Evolutionary conservation across 129 eudicot genomes (phyloP), one percentile per base, ranked within the genome.

Genomic region (Chrysanthemum seticuspe): DNA sequence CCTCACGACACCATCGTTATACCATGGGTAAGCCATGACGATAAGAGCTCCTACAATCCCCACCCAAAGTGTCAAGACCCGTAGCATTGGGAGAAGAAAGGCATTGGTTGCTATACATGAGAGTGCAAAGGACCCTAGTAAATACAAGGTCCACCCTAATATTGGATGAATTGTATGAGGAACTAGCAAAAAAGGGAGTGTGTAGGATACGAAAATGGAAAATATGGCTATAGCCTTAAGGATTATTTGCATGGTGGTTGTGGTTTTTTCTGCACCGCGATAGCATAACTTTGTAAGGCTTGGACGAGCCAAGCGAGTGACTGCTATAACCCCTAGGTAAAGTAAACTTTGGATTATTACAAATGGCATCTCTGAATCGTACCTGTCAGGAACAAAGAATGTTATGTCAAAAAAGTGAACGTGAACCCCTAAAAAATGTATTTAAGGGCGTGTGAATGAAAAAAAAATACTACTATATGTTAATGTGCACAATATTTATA

Each of bases 1-100:
- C 78, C 96, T 87, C 57, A 84, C 87, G 21, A 93, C 84, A 1
- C 98, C 98, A 71, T 85, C 84, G 0, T 68, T 57, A 75, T 93
- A 93, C 95, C 95, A 85, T 2, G 98, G 96, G 69, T 64, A 85
- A 23, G 95, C 98, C 98, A 93, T 89, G 3, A 84, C 85, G 1
- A 84, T 8, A 57, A 93, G 92, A 25, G 83, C 70, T 12, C 96
- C 96, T n/a, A 87, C 44, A 47, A 84, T 83, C 16, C 88, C 98
- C 0, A 87, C 44, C 85, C 87, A 86, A 14, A 83, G 98, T 0
- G 78, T 72, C 13, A 90, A 54, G n/a, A 90, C 87, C 3, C 89
- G 86, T 45, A 84, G 25, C 50, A 78, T 71, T 15, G 98, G 98
- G 8, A 94, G 83, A 27, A 76, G 68, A 72, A 94, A 90, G 3